Evolutionary conservation across 2,329 filamentous ascomycete species (phyloP), one percentile per base, ranked within the genome.

Genomic region (Emmonsia crescens): DNA sequence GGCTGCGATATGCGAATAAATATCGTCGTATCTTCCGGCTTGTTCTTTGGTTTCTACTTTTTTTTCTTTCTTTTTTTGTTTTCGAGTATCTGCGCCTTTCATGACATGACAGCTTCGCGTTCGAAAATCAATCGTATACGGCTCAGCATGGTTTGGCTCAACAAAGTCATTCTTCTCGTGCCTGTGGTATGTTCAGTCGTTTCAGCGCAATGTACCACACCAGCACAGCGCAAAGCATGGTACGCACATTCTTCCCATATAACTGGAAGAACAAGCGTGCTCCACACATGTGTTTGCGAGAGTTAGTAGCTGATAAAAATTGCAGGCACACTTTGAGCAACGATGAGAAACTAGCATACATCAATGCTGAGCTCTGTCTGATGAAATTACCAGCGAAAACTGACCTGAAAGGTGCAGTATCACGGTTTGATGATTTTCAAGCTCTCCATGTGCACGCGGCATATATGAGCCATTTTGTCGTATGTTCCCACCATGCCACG

Each of bases 231-330:
- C 16, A 58, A 46, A 57, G 24, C 51, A 62, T 59, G 44, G 21
- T 63, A 61, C 52, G 68, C 4, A 70, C 40, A 57, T 67, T 27
- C 21, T 36, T 56, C 36, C 21, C 16, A 5, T 5, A 40, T 38
- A 16, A 24, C 36, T 21, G 21, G 54, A 56, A 40, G 49, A 33
- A 10, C 4, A 29, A 8, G 29, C 14, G 27, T 52, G 27, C 24
- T 51, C 10, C 19, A 51, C 19, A 1, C 9, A 10, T 21, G 6
- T 9, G 5, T 6, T 19, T 44, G 19, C 19, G 19, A 24, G 44
- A 48, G 8, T 10, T 48, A 27, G 27, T 5, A 5, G 44, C 44
- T 48, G 21, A 48, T 14, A 55, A 36, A 36, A 38, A 56, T 27
- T 40, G 33, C 66, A 61, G 60, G 60, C 60, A 61, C 51, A 49